Percentiles rank a stretch among this genome's conserved stretches.
Evolutionary conservation across 768 basidiomycete species (phyloP).

Genomic region (Sarcomyxa edulis): DNA sequence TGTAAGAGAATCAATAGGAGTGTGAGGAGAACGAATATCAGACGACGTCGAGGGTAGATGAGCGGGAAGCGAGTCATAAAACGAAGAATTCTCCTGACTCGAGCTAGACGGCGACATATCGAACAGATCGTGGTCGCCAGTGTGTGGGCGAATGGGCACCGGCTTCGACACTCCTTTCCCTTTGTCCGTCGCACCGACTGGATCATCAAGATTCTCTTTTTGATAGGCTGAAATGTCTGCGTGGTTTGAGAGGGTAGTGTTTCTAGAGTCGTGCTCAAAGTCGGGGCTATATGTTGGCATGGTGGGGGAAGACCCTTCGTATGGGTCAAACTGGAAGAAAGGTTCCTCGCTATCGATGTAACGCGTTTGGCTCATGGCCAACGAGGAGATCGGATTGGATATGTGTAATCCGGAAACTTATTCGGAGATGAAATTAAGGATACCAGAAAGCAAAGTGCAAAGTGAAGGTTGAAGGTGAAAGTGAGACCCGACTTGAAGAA

Average conservation of each 20-base stretch:
- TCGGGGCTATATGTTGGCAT: neutral
- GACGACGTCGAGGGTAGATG: slow-evolving; percentile 19
- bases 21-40: slow-evolving; percentile 1
- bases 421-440: neutral
- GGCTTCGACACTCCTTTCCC: slow-evolving; percentile 54
- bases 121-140: slow-evolving; percentile 33
- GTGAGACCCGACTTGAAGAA: slow-evolving; percentile 8
- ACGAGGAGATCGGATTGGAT: slow-evolving; percentile 11
- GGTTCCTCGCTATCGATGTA: slow-evolving; percentile 50
- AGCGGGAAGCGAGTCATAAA: slow-evolving; percentile 20
- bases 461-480: slow-evolving; percentile 10
- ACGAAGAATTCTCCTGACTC: slow-evolving; percentile 15
- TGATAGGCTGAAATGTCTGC: neutral
- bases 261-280: no score
- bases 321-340: slow-evolving; percentile 47
- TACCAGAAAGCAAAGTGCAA: slow-evolving; percentile 9
- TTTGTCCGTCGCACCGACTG: slow-evolving; percentile 27
- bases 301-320: slow-evolving; percentile 22
- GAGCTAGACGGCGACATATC: slow-evolving; percentile 23
- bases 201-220: slow-evolving; percentile 1
- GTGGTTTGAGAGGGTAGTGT: neutral
- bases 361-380: slow-evolving; percentile 30
- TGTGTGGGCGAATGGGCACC: slow-evolving; percentile 37
- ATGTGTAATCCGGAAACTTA: neutral
- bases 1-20: slow-evolving; percentile 2